These are phyloP conservation scores for Aurinia saxatilis DNA, from an alignment of 345 rosid species.

Conservation along the genomic window DNA sequence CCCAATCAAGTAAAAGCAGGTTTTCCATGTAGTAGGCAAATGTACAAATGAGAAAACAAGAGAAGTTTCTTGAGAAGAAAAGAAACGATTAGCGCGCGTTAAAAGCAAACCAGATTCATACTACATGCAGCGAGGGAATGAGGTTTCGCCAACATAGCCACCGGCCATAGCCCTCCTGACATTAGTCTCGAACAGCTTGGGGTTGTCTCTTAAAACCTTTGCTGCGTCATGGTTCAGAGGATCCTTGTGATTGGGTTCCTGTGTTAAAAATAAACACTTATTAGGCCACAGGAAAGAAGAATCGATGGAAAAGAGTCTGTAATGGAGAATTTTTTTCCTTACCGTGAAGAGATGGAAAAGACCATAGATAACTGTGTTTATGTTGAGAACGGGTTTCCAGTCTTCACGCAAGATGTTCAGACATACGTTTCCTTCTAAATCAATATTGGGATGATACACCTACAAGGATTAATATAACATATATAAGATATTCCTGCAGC, in stretches of 20 bases:
- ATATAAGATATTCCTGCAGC: no score
- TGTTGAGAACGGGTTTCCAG: slow-evolving; percentile 97
- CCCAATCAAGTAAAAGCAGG: neutral
- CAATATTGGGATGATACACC: slow-evolving; percentile 97
- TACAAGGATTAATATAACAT: slow-evolving; percentile 1
- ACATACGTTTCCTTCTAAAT: slow-evolving; percentile 96
- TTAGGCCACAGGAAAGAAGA: neutral
- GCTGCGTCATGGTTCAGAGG: slow-evolving; percentile 88
- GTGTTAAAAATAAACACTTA: neutral
- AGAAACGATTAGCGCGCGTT: neutral
- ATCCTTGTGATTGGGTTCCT: slow-evolving; percentile 84
- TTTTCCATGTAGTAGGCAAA: neutral
- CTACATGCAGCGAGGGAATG: slow-evolving; percentile 49
- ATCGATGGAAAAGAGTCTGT: neutral
- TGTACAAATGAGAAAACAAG: slow-evolving; percentile 10
- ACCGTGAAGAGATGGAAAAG: slow-evolving; percentile 92
- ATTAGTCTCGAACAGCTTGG: slow-evolving; percentile 44
- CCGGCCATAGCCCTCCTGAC: slow-evolving; percentile 64
- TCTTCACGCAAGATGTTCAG: slow-evolving; percentile 91
- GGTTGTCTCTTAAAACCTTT: slow-evolving; percentile 63
- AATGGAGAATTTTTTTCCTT: slow-evolving; percentile 2
- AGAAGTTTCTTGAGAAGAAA: neutral
- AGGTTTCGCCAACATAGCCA: slow-evolving; percentile 54
- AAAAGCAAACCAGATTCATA: neutral
- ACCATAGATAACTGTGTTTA: slow-evolving; percentile 87